Evolutionary conservation across 257 asterid genomes (phyloP), one percentile per base, ranked within the genome.

Genomic region (Vinca minor): DNA sequence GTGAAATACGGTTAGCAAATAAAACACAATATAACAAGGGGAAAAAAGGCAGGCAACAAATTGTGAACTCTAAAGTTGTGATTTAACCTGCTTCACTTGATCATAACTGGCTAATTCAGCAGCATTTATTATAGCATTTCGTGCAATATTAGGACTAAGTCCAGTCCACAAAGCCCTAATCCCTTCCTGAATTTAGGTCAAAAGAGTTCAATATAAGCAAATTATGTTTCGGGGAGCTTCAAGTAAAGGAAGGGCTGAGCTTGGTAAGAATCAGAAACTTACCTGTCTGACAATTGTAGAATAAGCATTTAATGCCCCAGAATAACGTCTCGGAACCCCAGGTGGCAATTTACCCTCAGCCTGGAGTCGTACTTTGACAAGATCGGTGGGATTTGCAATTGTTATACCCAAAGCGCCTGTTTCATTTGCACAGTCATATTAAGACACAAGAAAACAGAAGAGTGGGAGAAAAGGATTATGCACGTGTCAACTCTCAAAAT

Each of bases 81-180:
- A 63, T n/a, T 29, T 12, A 65, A 89, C 96, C 96, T 92, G 82
- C 82, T 89, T 93, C 86, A 93, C 97, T 87, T 93, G 96, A 78
- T 89, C 99, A 74, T 93, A 89, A 72, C 97, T 93, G 54, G 99
- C 97, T 65, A 93, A 76, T 72, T 93, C 99, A 67, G 97, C 99
- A 42, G 97, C 97, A 75, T 93, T 93, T 72, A 93, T 89, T 71
- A 93, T 89, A 48, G 99, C 99, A 83, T 93, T 93, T 62, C 99
- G 94, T 25, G 89, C 96, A 74, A 89, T 47, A 65, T 93, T 93
- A 35, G 99, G 99, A 45, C 97, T 97, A 68, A 93, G 44, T 50
- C 99, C 99, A 64, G 99, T 93, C 99, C 99, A 93, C 65, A 93
- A 73, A 58, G 86, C 86, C 17, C 69, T 50, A 55, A 89, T 15